phyloP scores from a whole-genome alignment of 441 rosid species.

The Jatropha podagrica region DNA sequence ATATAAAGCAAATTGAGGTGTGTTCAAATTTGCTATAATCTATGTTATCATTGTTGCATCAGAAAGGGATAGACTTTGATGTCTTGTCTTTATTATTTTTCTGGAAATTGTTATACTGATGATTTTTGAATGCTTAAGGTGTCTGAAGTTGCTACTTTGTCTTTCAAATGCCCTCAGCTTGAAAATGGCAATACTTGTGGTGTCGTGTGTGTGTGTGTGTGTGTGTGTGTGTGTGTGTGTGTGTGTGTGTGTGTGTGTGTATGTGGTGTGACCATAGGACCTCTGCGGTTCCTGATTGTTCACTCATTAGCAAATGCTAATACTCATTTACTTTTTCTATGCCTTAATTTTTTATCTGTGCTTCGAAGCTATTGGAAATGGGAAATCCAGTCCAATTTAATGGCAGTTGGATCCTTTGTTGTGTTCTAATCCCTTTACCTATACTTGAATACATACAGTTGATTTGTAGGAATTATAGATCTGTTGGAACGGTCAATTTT shows the following conservation, averaged over 20 bases:
- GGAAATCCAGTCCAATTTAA: neutral
- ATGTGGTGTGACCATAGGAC: neutral
- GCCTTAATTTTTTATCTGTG: neutral
- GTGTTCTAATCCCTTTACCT: neutral
- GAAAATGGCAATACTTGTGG: neutral
- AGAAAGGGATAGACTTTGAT: neutral
- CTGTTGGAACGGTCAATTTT: neutral
- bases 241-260: too few species aligned
- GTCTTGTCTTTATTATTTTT: neutral
- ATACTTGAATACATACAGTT: neutral
- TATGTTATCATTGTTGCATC: neutral
- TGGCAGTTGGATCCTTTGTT: neutral
- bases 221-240: too few species aligned
- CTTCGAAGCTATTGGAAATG: neutral
- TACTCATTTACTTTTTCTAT: neutral
- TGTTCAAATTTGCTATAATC: conserved; percentile 16
- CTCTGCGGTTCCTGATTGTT: neutral
- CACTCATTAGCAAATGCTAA: neutral
- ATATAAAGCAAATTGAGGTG: conserved; percentile 77
- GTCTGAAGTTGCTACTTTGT: neutral
- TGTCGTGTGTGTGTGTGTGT: too few species aligned
- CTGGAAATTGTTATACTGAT: neutral
- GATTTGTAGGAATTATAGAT: neutral
- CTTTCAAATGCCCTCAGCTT: too few species aligned
- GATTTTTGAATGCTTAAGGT: neutral